Percentiles rank a stretch among this genome's conserved stretches.
phyloP scores from a whole-genome alignment of 768 basidiomycete species.

The Hortiboletus campestris region DNA sequence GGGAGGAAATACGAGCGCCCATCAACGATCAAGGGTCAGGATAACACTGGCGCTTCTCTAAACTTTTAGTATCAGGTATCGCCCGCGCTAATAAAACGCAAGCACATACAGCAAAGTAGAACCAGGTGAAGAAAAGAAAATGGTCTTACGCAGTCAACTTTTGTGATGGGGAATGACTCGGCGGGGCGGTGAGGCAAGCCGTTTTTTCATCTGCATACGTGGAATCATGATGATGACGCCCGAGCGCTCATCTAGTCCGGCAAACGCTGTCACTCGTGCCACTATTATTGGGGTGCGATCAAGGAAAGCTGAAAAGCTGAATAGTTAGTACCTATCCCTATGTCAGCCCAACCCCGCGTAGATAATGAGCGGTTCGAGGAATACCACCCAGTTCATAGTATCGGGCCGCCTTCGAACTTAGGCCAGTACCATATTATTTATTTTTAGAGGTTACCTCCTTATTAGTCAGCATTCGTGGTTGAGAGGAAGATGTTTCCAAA shows the following conservation, averaged over 20 bases:
- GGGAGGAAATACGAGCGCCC: not conserved
- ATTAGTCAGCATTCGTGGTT: slow-evolving; percentile 23
- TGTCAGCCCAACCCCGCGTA: too few species aligned
- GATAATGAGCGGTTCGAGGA: too few species aligned
- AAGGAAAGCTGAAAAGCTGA: not conserved
- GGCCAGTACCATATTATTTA: too few species aligned
- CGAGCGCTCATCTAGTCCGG: too few species aligned
- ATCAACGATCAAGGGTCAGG: not conserved
- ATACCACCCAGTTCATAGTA: too few species aligned
- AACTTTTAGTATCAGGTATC: not conserved
- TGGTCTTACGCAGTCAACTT: not conserved
- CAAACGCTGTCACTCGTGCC: too few species aligned
- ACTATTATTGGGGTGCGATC: too few species aligned
- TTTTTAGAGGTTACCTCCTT: not conserved
- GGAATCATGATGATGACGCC: not conserved
- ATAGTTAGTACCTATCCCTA: too few species aligned
- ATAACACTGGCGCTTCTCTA: not conserved
- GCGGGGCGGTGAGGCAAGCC: not conserved
- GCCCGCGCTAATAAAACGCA: not conserved
- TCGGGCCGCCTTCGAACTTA: too few species aligned
- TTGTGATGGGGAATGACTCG: not conserved
- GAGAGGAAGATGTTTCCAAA: slow-evolving; percentile 29
- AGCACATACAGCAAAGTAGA: not conserved
- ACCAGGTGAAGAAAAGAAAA: not conserved
- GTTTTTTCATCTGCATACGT: not conserved